Conservation (phyloP, 1,284 basidiomycete genomes). For the Amylostereum areolatum region DNA sequence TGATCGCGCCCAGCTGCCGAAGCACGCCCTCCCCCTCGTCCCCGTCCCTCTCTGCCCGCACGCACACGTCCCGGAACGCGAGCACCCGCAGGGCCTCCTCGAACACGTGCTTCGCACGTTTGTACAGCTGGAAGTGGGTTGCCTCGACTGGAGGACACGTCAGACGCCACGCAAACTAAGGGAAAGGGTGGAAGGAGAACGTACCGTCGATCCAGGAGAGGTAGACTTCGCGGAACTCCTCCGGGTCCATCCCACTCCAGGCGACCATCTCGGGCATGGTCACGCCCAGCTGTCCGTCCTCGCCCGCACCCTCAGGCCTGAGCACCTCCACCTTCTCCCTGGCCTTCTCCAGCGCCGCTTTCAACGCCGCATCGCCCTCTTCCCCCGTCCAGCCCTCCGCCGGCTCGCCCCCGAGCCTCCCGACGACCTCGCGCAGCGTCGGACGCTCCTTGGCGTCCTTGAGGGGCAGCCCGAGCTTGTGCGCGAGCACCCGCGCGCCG, state of each 20-base stretch:
- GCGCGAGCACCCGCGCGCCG: conserved; percentile 67
- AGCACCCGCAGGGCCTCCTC: conserved; percentile 76
- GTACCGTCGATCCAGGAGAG: conserved; percentile 73
- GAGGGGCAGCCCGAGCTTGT: conserved; percentile 42
- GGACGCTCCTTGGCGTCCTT: conserved; percentile 33
- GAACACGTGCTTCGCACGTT: conserved; percentile 74
- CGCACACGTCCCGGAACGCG: conserved; percentile 54
- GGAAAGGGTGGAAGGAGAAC: conserved; percentile 17
- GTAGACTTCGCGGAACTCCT: conserved; percentile 60
- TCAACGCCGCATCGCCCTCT: conserved; percentile 37
- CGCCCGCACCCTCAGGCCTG: conserved; percentile 30
- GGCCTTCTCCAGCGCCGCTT: conserved; percentile 42
- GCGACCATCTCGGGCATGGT: conserved; percentile 69
- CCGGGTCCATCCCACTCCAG: conserved; percentile 51
- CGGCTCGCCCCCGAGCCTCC: conserved; percentile 43
- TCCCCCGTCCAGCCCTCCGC: conserved; percentile 30
- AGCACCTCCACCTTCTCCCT: conserved; percentile 47
- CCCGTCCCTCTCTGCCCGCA: conserved; percentile 15
- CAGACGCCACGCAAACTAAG: too few species aligned
- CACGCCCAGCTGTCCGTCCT: conserved; percentile 44
- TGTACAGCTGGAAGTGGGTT: conserved; percentile 72
- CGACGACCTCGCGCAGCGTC: conserved; percentile 37
- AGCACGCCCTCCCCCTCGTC: conserved; percentile 21
- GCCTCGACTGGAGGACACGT: conserved; percentile 53
- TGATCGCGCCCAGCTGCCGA: conserved; percentile 58